Evolutionary conservation across 2,329 filamentous ascomycete genomes (phyloP), one percentile per base, ranked within the genome.

Genomic region (Lizonia empirigonia): DNA sequence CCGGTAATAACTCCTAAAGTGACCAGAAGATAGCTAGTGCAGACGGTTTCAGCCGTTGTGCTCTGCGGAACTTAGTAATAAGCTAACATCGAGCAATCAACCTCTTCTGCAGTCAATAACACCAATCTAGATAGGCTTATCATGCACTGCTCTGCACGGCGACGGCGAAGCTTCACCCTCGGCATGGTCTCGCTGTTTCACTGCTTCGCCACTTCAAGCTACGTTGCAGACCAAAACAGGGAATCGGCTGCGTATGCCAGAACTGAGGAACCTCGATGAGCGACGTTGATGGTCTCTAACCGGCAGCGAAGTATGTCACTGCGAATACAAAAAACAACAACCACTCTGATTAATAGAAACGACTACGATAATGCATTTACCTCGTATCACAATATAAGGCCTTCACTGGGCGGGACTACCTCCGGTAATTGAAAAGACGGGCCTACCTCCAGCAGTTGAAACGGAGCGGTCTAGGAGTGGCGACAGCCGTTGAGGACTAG

Each of bases 121-220:
- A 42, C 22, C 2, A 39, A n/a, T 16, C 3, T 24, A 18, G 37
- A 30, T 19, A 46, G 30, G 22, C n/a, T n/a, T 26, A 10, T 22
- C n/a, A 29, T 34, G 42, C 38, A 34, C 20, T 18, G 12, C 26
- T 19, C 19, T 20, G 32, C 33, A 20, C 7, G 26, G 35, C 23
- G 23, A 29, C 18, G 13, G 36, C 7, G 12, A 20, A 20, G 37
- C 26, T 52, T 36, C 37, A 22, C 36, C 18, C 24, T 41, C 30
- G 16, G 49, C 42, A 36, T 8, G 4, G 36, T 40, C 24, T 52
- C 42, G 29, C 30, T 7, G 37, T 47, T 52, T 46, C 49, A 52
- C n/a, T 52, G 22, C 20, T 42, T 44, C 19, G 37, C 42, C 44
- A 37, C 32, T 26, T 26, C 20, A 12, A 16, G 6, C 16, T 13